Conservation (phyloP, 805 yeast genomes). For the Yarrowia divulgata region DNA sequence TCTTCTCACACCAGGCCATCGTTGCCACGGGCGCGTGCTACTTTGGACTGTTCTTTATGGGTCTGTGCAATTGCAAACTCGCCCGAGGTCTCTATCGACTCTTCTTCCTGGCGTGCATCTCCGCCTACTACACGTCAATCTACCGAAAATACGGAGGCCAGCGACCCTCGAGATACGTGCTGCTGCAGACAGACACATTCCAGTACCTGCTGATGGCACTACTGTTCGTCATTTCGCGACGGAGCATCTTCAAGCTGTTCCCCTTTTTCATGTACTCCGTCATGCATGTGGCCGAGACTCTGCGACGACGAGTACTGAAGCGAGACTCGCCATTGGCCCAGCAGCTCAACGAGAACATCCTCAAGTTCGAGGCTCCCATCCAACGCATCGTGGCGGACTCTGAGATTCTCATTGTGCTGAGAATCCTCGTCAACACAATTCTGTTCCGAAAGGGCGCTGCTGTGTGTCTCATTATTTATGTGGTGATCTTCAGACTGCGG, state of each 20-base stretch:
- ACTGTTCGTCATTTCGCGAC: constrained; percentile 22
- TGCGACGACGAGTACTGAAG: constrained; percentile 28
- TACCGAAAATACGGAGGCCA: constrained; percentile 38
- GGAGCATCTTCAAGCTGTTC: constrained; percentile 25
- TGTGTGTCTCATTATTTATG: constrained; percentile 56
- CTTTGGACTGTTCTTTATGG: constrained; percentile 8
- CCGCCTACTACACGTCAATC: constrained; percentile 23
- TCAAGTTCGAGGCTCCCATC: constrained; percentile 59
- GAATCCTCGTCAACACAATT: constrained; percentile 57
- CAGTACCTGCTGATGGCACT: constrained; percentile 29
- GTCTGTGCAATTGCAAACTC: constrained; percentile 21
- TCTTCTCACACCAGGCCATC: constrained; percentile 33
- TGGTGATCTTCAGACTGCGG: constrained; percentile 72
- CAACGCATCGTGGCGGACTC: constrained; percentile 61
- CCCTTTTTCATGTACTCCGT: constrained; percentile 36
- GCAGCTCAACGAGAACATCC: constrained; percentile 54
- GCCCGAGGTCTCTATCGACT: constrained; percentile 54
- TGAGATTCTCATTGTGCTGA: constrained; percentile 57
- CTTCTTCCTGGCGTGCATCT: constrained; percentile 60
- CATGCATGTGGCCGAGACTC: constrained; percentile 36
- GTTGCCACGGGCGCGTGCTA: constrained; percentile 23
- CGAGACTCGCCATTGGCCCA: constrained; percentile 42
- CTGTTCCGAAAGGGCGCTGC: constrained; percentile 71
- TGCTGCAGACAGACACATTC: constrained; percentile 35
- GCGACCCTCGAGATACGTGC: constrained; percentile 29